Evolutionary conservation across 805 yeast genomes (phyloP).

Genomic region (Starmera quercuum): DNA sequence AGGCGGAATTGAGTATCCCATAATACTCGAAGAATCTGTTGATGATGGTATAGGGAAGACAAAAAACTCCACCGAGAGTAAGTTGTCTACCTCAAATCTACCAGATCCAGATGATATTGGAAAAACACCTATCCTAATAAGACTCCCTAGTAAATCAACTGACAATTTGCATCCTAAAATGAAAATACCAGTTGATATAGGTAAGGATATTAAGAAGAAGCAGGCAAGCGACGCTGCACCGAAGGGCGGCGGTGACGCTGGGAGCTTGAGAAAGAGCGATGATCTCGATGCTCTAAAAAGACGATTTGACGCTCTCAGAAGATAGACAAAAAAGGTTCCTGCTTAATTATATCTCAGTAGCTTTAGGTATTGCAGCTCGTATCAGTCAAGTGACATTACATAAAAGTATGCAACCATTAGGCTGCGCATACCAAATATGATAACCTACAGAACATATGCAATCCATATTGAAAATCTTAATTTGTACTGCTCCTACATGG

Average conservation of each 20-base stretch:
- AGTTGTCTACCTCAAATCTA: slow-evolving; percentile 10
- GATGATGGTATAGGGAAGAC: slow-evolving; percentile 17
- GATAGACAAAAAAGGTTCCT: slow-evolving; percentile 13
- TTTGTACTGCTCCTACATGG: too few relatives aligned
- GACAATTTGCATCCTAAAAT: slow-evolving; percentile 31
- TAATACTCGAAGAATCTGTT: slow-evolving; percentile 26
- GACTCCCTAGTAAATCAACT: slow-evolving; percentile 33
- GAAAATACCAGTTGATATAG: slow-evolving; percentile 33
- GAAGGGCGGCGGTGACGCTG: not conserved
- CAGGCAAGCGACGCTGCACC: slow-evolving; percentile 14
- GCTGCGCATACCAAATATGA: too few relatives aligned
- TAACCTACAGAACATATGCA: too few relatives aligned
- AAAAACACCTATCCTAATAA: slow-evolving; percentile 33
- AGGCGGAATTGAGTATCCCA: slow-evolving; percentile 24
- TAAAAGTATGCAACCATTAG: too few relatives aligned
- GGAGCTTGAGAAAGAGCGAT: slow-evolving; percentile 17
- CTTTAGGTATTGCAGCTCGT: too few relatives aligned
- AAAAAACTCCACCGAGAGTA: slow-evolving; percentile 13
- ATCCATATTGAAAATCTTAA: too few relatives aligned
- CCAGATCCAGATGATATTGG: slow-evolving; percentile 11
- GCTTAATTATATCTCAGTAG: not conserved
- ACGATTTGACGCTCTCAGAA: slow-evolving; percentile 72
- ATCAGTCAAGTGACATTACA: too few relatives aligned
- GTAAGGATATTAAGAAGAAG: slow-evolving; percentile 26
- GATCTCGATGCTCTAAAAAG: slow-evolving; percentile 62